Percentiles rank a stretch among this genome's conserved stretches.
These are phyloP conservation scores for Bolboschoenoplectus hybrid DNA, from an alignment of 202 grass and related monocot species.

Conservation along the genomic window DNA sequence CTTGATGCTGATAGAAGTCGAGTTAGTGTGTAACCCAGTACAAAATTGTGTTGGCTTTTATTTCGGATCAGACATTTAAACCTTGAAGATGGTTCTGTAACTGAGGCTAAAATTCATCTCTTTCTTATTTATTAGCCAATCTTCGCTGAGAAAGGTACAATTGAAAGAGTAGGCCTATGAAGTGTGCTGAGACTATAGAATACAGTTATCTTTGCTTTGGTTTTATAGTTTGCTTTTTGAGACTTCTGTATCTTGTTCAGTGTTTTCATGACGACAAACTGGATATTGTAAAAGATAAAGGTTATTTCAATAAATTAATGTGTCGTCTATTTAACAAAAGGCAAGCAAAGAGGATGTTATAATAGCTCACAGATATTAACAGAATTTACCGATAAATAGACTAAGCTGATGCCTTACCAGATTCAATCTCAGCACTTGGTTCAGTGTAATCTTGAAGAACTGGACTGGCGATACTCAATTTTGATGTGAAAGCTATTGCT, in stretches of 20 bases:
- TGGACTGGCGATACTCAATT: constrained; percentile 44
- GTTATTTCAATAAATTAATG: not conserved
- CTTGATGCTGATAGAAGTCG: not conserved
- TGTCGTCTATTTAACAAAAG: not conserved
- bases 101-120: not conserved
- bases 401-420: constrained; percentile 47
- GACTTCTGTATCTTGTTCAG: not conserved
- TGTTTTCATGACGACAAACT: not conserved
- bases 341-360: not conserved
- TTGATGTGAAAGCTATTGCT: constrained; percentile 67
- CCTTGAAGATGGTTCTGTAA: not conserved
- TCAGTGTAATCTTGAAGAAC: constrained; percentile 63
- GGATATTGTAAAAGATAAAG: not conserved
- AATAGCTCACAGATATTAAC: not conserved
- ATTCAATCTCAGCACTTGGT: constrained; percentile 47
- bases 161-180: constrained; percentile 1
- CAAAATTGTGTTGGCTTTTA: not conserved
- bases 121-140: constrained; percentile 1
- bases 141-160: not conserved
- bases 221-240: not conserved
- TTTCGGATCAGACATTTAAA: not conserved
- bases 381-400: not conserved
- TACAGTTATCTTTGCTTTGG: not conserved
- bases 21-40: not conserved
- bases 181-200: not conserved